phyloP scores from a whole-genome alignment of 805 yeast species.

The Hanseniaspora pseudoguilliermondii region DNA sequence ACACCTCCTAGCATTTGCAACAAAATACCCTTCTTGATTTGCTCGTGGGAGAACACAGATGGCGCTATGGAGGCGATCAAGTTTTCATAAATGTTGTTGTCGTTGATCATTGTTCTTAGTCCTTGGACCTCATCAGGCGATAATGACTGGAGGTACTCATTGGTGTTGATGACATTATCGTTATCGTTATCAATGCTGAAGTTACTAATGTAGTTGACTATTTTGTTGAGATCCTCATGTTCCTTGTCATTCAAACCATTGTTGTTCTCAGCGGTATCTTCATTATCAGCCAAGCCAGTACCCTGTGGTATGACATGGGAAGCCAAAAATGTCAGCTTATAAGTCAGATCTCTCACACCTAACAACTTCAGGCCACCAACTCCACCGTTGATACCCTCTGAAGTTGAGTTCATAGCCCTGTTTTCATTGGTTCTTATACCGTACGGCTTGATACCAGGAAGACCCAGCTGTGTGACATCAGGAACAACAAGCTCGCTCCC shows the following conservation, averaged over 20 bases:
- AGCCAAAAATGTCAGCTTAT: slow-evolving; percentile 81
- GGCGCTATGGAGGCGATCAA: slow-evolving; percentile 86
- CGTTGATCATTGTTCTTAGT: slow-evolving; percentile 79
- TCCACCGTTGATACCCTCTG: slow-evolving; percentile 67
- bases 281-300: slow-evolving; percentile 18
- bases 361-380: slow-evolving; percentile 76
- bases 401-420: slow-evolving; percentile 23
- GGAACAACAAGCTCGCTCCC: slow-evolving; percentile 77
- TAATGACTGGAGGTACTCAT: slow-evolving; percentile 67
- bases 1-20: slow-evolving; percentile 87
- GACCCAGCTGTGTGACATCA: slow-evolving; percentile 81
- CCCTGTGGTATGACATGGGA: slow-evolving; percentile 69
- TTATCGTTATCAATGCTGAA: slow-evolving; percentile 29
- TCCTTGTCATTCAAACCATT: slow-evolving; percentile 16
- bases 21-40: slow-evolving; percentile 80
- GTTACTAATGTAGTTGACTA: slow-evolving; percentile 23
- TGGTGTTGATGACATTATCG: slow-evolving; percentile 44
- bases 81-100: slow-evolving; percentile 61
- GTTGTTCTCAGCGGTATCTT: not conserved
- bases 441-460: slow-evolving; percentile 88
- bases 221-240: slow-evolving; percentile 12
- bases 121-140: slow-evolving; percentile 75
- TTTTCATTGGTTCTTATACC: slow-evolving; percentile 55
- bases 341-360: slow-evolving; percentile 92
- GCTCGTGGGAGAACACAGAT: slow-evolving; percentile 84